Base-by-base conservation (phyloP, 306 rosid species). In the Pyrus bretschneideri region DNA sequence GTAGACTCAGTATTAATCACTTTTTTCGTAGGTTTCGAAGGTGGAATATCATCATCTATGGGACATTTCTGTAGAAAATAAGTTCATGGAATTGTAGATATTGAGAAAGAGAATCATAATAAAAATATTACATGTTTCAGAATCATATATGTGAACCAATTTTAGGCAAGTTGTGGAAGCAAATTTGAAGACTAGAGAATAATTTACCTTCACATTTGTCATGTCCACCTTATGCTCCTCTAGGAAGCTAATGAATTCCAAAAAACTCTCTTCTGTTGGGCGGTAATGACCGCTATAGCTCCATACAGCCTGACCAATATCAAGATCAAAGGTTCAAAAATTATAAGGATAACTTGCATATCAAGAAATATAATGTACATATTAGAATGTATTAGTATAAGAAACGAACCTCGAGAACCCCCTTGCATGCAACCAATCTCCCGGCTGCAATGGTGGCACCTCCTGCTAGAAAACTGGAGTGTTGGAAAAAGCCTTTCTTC, bases 391-490 rank as follows among this genome's bases (percentile, higher is more conserved):
- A 31, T 6, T 3, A 2, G 46, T 17, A 57, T 14, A 49, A 52
- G 76, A 55, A 57, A 61, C 35, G 42, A 25, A 93, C 98, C 86
- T 89, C 70, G 44, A 94, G 85, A 73, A 86, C 66, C 57, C 98
- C 98, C 72, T 89, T 35, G 52, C 69, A 74, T 45, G 90, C 88
- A 13, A 90, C 91, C 68, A 94, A 55, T 86, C 98, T 86, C 40
- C 98, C 98, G 18, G 98, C 85, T 5, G 97, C 83, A 75, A 87
- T 85, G 77, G 94, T 87, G 52, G 96, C 97, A 42, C 86, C 98
- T 3, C 98, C 98, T 21, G 98, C 84, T 35, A 94, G 80, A 78
- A 94, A 94, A 82, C 93, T 90, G 7, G 98, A 94, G 83, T 94
- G 98, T 58, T 94, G 98, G 78, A 94, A 91, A 10, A 42, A 74